Percentiles rank a stretch among this genome's conserved stretches.
These are phyloP conservation scores for Diaporthe australafricana DNA, from an alignment of 2,329 filamentous ascomycete genomes.

Conservation along the genomic window DNA sequence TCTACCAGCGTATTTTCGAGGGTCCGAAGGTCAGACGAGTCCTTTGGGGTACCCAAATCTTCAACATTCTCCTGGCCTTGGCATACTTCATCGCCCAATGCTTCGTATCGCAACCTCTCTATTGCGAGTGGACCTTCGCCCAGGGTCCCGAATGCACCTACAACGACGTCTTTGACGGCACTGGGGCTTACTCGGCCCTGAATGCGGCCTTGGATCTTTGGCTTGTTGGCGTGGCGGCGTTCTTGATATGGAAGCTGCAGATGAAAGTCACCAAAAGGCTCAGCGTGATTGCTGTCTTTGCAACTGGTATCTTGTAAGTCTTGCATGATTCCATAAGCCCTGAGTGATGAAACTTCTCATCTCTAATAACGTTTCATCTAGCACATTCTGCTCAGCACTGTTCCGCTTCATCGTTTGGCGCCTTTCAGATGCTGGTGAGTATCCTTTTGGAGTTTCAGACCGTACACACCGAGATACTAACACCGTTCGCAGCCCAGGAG, in stretches of 20 bases:
- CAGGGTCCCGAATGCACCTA: constrained; percentile 21
- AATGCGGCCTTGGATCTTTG: constrained; percentile 30
- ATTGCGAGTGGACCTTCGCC: constrained; percentile 32
- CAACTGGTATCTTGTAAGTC: constrained; percentile 18
- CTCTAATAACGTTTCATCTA: background rate
- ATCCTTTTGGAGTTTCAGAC: no score
- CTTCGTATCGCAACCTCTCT: constrained; percentile 21
- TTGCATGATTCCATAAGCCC: fast-evolving
- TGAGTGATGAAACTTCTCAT: fast-evolving
- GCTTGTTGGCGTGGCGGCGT: constrained; percentile 27
- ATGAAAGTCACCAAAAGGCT: constrained; percentile 24
- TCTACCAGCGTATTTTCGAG: constrained; percentile 34
- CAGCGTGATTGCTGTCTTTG: constrained; percentile 19
- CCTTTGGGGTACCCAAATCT: constrained; percentile 23
- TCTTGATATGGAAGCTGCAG: constrained; percentile 32
- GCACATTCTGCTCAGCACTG: constrained; percentile 19
- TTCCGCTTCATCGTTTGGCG: constrained; percentile 19
- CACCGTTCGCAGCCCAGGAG: background rate
- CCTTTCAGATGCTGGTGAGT: background rate
- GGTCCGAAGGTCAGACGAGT: constrained; percentile 10
- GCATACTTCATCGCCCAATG: constrained; percentile 25
- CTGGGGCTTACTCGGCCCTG: constrained; percentile 28
- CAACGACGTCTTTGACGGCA: constrained; percentile 28
- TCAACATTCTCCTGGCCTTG: constrained; percentile 7
- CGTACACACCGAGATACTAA: fast-evolving